phyloP scores from a whole-genome alignment of 176 grass and related monocot species.

The Poa annua region DNA sequence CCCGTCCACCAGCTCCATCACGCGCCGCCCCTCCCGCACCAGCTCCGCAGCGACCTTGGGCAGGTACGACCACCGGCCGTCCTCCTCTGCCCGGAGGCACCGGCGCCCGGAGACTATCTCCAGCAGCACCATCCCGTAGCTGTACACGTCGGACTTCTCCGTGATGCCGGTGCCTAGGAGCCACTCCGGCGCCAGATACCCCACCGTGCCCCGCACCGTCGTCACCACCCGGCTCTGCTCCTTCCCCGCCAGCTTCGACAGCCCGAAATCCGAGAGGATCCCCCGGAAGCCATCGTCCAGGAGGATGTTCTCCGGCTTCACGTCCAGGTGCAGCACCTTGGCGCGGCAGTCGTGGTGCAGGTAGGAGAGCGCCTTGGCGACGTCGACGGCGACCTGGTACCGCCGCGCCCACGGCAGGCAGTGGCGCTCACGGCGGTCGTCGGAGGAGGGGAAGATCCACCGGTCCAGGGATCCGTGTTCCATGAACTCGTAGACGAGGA shows the following conservation, averaged over 20 bases:
- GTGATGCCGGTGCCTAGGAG: conserved; percentile 57
- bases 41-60: conserved; percentile 54
- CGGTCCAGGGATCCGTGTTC: conserved; percentile 53
- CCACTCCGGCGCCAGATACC: conserved; percentile 81
- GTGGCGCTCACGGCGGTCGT: neutral
- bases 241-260: conserved; percentile 60
- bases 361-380: conserved; percentile 64
- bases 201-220: conserved; percentile 62
- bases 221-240: conserved; percentile 73
- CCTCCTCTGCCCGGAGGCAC: conserved; percentile 33
- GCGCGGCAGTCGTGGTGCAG: conserved; percentile 65
- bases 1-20: conserved; percentile 59
- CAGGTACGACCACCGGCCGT: conserved; percentile 62
- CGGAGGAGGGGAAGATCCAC: conserved; percentile 50
- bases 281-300: conserved; percentile 61
- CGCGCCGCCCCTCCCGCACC: conserved; percentile 38
- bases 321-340: conserved; percentile 77
- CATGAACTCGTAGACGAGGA: conserved; percentile 67
- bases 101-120: conserved; percentile 69
- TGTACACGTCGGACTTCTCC: conserved; percentile 77
- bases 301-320: conserved; percentile 92
- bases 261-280: conserved; percentile 59
- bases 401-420: conserved; percentile 50
- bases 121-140: conserved; percentile 78
- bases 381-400: conserved; percentile 60